Base-by-base conservation (phyloP, 1,139 yeast genomes). In the Diutina rugosa region DNA sequence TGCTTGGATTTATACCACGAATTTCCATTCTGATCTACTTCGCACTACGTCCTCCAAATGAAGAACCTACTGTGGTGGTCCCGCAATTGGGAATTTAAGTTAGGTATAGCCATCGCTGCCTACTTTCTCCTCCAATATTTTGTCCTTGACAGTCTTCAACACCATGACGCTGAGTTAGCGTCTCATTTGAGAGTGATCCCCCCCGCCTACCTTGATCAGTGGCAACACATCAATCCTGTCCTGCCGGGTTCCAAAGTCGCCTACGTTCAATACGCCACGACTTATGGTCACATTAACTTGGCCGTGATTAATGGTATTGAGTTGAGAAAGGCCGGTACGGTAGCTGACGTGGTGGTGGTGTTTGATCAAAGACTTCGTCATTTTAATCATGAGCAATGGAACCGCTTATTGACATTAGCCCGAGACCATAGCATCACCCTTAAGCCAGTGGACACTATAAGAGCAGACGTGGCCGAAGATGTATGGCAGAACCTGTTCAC, bases 401-500 rank as follows among this genome's bases (percentile, higher is more conserved):
- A 49, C 12, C 18, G 41, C 6, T 16, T 51, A 8, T 26, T 18
- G 16, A 41, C 56, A 54, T 6, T 59, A n/a, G 62, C 64, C 0
- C 26, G 9, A 16, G 10, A 32, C 28, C 35, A 49, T 16, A 5
- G n/a, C 3, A 49, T 49, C 32, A 49, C 16, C 5, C 21, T 49
- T 2, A 49, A 49, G 6, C 41, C 44, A 6, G n/a, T 14, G 28
- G 57, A 58, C 4, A 56, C 63, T 21, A 59, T 69, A 12, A 57
- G 56, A 9, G 41, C 29, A 0, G 61, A 59, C 28, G 58, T 62
- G 29, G 68, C 62, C 29, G 63, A 64, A 26, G 61, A 69, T 4
- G 65, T 71, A 48, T 82, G 87, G 87, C 63, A 70, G 3, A 71
- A 76, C 9, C 78, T 84, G 55, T 77, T 79, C 60, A 81, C 86